phyloP scores from a whole-genome alignment of 768 basidiomycete genomes.

The Tephrocybe sp. region DNA sequence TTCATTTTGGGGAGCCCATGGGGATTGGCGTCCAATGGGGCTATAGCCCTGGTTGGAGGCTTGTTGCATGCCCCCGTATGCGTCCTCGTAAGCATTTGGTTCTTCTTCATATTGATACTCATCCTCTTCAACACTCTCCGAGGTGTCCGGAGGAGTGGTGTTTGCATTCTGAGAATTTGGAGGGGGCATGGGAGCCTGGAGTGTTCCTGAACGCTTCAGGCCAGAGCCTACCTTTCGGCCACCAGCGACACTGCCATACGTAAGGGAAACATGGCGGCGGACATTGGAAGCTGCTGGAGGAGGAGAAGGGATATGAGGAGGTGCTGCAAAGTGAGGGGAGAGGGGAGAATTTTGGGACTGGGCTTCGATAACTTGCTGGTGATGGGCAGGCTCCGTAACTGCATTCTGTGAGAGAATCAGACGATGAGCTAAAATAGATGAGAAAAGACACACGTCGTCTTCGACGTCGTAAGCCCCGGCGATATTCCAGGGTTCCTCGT shows the following conservation, averaged over 20 bases:
- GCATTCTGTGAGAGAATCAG: slow-evolving; percentile 17
- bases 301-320: slow-evolving; percentile 60
- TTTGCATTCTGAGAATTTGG: slow-evolving; percentile 37
- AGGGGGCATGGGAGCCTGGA: slow-evolving; percentile 53
- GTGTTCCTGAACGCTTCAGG: slow-evolving; percentile 76
- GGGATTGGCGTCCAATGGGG: slow-evolving; percentile 62
- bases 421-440: not conserved
- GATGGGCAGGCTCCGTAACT: slow-evolving; percentile 31
- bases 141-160: slow-evolving; percentile 38
- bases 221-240: slow-evolving; percentile 50
- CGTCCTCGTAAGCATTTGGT: slow-evolving; percentile 55
- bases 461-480: slow-evolving; percentile 57
- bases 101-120: slow-evolving; percentile 55
- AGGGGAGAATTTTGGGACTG: slow-evolving; percentile 55
- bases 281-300: slow-evolving; percentile 72
- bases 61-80: slow-evolving; percentile 47
- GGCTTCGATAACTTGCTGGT: slow-evolving; percentile 51
- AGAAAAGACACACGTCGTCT: slow-evolving; percentile 55
- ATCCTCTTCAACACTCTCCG: slow-evolving; percentile 48
- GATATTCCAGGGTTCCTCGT: slow-evolving; percentile 86
- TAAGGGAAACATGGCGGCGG: slow-evolving; percentile 79
- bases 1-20: slow-evolving; percentile 64
- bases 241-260: slow-evolving; percentile 61
- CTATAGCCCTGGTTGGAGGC: slow-evolving; percentile 36
- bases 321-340: slow-evolving; percentile 57